These are phyloP conservation scores for Plantago coronopus DNA, from an alignment of 305 asterid species.

Conservation along the genomic window DNA sequence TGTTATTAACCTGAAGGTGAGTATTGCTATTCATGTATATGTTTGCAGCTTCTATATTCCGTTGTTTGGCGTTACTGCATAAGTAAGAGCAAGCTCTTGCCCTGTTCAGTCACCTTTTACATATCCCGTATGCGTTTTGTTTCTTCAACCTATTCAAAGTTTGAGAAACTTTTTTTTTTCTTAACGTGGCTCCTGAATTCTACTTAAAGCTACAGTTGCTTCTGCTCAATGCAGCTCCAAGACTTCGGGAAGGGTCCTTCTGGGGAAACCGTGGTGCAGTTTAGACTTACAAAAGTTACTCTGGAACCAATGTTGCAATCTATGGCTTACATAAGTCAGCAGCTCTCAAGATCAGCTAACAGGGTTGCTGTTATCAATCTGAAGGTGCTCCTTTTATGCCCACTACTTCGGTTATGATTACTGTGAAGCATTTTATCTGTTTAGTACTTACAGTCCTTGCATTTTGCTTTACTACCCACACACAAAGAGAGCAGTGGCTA, in stretches of 20 bases:
- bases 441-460: background rate
- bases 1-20: slow-evolving; percentile 69
- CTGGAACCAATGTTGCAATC: slow-evolving; percentile 85
- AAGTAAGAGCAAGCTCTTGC: background rate
- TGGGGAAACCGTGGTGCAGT: slow-evolving; percentile 70
- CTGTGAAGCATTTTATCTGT: background rate
- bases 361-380: slow-evolving; percentile 80
- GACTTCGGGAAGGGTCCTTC: slow-evolving; percentile 63
- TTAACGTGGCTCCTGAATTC: background rate
- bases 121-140: too few species aligned
- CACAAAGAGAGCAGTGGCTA: too few species aligned
- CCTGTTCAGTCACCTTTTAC: too few species aligned
- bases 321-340: slow-evolving; percentile 71
- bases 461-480: background rate
- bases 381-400: slow-evolving; percentile 45
- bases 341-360: slow-evolving; percentile 64
- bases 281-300: slow-evolving; percentile 64
- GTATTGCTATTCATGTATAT: slow-evolving; percentile 20
- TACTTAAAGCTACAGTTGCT: slow-evolving; percentile 26
- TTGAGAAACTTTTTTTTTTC: background rate
- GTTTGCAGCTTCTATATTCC: slow-evolving; percentile 1
- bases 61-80: slow-evolving; percentile 14
- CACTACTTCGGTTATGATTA: background rate
- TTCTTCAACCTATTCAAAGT: background rate
- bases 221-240: slow-evolving; percentile 62